phyloP scores from a whole-genome alignment of 2,329 filamentous ascomycete species.

The Penicillium frequentans region DNA sequence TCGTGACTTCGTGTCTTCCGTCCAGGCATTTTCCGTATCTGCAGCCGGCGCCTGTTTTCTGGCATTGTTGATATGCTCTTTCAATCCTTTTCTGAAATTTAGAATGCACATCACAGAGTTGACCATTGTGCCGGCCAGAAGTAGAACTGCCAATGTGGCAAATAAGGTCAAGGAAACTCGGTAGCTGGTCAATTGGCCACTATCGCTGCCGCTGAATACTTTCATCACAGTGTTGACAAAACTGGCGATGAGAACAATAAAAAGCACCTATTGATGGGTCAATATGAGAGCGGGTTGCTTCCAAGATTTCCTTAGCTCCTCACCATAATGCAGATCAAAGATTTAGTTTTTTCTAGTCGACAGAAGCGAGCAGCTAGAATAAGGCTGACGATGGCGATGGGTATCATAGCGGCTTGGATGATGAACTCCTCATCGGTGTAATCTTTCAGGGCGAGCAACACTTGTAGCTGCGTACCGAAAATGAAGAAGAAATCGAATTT shows the following conservation, averaged over 20 bases:
- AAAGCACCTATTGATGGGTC: slow-evolving; percentile 8
- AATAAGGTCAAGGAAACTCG: slow-evolving; percentile 18
- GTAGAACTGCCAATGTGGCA: slow-evolving; percentile 9
- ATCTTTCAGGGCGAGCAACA: slow-evolving; percentile 12
- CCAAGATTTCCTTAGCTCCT: not conserved
- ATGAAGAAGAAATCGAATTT: slow-evolving; percentile 25
- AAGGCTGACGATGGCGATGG: slow-evolving; percentile 13
- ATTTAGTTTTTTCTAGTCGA: slow-evolving; percentile 17
- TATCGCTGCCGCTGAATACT: slow-evolving; percentile 1
- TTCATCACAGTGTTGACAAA: slow-evolving; percentile 7
- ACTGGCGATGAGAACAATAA: slow-evolving; percentile 11
- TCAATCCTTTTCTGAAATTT: slow-evolving; percentile 21
- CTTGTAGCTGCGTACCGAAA: slow-evolving; percentile 21
- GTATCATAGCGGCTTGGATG: slow-evolving; percentile 15
- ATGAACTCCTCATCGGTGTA: slow-evolving; percentile 14
- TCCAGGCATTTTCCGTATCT: slow-evolving; percentile 1
- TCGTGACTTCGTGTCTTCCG: slow-evolving; percentile 6
- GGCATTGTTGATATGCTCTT: slow-evolving; percentile 11
- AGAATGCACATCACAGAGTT: slow-evolving; percentile 18
- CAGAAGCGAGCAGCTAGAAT: slow-evolving; percentile 17
- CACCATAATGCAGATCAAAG: slow-evolving; percentile 16
- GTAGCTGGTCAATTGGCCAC: slow-evolving; percentile 1
- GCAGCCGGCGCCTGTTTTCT: not conserved
- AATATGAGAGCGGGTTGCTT: not conserved
- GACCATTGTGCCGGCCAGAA: slow-evolving; percentile 11